Percentiles rank a stretch among this genome's conserved stretches.
Conservation (phyloP, 2,329 filamentous ascomycete genomes). For the Dactylella cylindrospora region DNA sequence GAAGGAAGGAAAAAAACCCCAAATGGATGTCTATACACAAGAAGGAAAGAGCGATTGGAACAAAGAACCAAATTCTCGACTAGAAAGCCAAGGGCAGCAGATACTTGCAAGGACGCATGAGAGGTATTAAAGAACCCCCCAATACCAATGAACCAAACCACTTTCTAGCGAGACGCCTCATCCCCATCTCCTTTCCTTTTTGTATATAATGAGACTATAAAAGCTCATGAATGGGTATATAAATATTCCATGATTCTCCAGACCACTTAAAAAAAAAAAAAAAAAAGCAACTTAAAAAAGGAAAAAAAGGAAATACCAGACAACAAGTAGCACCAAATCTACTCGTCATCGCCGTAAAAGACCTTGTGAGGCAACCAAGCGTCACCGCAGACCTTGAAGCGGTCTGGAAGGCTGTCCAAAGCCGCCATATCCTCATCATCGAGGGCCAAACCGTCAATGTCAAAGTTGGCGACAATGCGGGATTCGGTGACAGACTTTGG, state of each 20-base stretch:
- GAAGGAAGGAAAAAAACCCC: constrained; percentile 16
- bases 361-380: constrained; percentile 67
- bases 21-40: constrained; percentile 42
- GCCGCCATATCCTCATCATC: constrained; percentile 70
- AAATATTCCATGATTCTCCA: constrained; percentile 9
- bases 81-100: too few relatives aligned
- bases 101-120: too few relatives aligned
- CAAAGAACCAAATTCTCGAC: constrained; percentile 16
- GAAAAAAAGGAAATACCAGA: neutral
- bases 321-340: constrained; percentile 49
- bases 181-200: constrained; percentile 9
- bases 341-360: constrained; percentile 82
- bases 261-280: constrained; percentile 14
- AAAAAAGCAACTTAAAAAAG: constrained; percentile 12
- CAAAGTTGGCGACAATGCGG: constrained; percentile 75
- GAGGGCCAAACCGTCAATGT: constrained; percentile 73
- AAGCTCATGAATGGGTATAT: constrained; percentile 42
- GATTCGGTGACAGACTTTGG: constrained; percentile 76
- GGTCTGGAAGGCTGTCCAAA: constrained; percentile 68
- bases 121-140: too few relatives aligned
- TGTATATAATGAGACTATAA: constrained; percentile 40
- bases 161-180: too few relatives aligned
- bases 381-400: constrained; percentile 78
- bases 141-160: too few relatives aligned
- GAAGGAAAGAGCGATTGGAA: constrained; percentile 1